phyloP scores from a whole-genome alignment of 179 eudicot genomes.

The Camellia oleifera region DNA sequence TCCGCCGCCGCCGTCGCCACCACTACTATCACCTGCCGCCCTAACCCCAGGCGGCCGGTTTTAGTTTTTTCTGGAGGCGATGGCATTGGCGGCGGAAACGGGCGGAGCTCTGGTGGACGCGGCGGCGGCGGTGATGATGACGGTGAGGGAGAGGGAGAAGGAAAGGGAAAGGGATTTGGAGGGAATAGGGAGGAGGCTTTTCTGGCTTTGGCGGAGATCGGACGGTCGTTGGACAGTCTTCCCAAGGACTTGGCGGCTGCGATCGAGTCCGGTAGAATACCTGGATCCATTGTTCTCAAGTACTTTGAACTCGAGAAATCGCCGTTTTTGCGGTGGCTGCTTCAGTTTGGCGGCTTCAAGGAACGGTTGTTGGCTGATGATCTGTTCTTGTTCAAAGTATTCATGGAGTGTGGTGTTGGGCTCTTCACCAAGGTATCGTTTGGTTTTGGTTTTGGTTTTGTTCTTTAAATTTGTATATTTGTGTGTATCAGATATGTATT shows the following conservation, averaged over 20 bases:
- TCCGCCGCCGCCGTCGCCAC: background rate
- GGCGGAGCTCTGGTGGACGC: constrained; percentile 15
- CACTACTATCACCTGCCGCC: background rate
- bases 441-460: background rate
- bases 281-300: constrained; percentile 59
- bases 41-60: background rate
- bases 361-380: constrained; percentile 93
- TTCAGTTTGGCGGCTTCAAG: constrained; percentile 75
- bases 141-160: constrained; percentile 25
- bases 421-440: constrained; percentile 71
- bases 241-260: constrained; percentile 82
- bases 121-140: constrained; percentile 30
- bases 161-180: constrained; percentile 13
- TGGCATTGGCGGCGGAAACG: constrained; percentile 16
- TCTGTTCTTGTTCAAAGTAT: constrained; percentile 74
- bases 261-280: constrained; percentile 57
- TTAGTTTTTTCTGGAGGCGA: constrained; percentile 21
- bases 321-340: constrained; percentile 61
- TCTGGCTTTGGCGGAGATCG: constrained; percentile 45
- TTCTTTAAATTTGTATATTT: background rate
- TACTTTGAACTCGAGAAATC: constrained; percentile 66
- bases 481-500: background rate
- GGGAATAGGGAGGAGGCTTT: constrained; percentile 45
- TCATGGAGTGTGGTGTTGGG: constrained; percentile 88
- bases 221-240: constrained; percentile 59